Percentiles rank a stretch among this genome's conserved stretches.
phyloP scores from a whole-genome alignment of 768 basidiomycete species.

The Collybiopsis confluens region DNA sequence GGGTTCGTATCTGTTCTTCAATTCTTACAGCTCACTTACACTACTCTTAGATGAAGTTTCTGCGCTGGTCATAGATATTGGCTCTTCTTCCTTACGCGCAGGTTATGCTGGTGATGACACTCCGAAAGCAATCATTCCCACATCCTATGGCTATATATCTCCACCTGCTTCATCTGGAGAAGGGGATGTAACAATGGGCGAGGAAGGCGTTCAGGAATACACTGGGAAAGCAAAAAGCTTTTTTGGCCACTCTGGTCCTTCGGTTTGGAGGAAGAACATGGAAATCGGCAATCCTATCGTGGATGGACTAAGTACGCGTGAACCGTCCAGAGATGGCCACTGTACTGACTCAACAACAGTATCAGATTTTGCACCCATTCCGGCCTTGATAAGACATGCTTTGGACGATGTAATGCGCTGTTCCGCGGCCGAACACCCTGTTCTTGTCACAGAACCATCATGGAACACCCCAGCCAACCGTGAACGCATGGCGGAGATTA shows the following conservation, averaged over 20 bases:
- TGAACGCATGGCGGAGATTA: conserved; percentile 93
- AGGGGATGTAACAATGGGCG: conserved; percentile 52
- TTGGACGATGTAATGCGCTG: conserved; percentile 73
- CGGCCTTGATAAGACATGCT: conserved; percentile 69
- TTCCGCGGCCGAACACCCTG: conserved; percentile 80
- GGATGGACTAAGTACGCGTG: conserved; percentile 76
- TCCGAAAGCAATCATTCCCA: conserved; percentile 88
- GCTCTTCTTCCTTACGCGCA: conserved; percentile 82
- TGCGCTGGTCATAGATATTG: conserved; percentile 93
- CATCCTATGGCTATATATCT: conserved; percentile 73
- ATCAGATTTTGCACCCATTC: conserved; percentile 71
- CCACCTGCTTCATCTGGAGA: conserved; percentile 23
- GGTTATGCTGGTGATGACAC: conserved; percentile 98
- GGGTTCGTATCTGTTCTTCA: conserved; percentile 37
- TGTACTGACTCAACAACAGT: conserved; percentile 33
- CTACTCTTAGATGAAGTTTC: conserved; percentile 82
- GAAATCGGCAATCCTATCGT: conserved; percentile 78
- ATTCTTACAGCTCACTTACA: not conserved
- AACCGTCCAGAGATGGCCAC: not conserved
- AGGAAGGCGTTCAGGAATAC: conserved; percentile 35
- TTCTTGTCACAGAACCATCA: conserved; percentile 90
- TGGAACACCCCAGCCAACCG: conserved; percentile 95
- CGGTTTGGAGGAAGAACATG: conserved; percentile 88
- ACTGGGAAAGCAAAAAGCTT: conserved; percentile 58
- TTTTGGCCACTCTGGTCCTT: conserved; percentile 85